Evolutionary conservation across 2,329 filamentous ascomycete species (phyloP).

Genomic region (Immersiporthe knoxdaviesiana): DNA sequence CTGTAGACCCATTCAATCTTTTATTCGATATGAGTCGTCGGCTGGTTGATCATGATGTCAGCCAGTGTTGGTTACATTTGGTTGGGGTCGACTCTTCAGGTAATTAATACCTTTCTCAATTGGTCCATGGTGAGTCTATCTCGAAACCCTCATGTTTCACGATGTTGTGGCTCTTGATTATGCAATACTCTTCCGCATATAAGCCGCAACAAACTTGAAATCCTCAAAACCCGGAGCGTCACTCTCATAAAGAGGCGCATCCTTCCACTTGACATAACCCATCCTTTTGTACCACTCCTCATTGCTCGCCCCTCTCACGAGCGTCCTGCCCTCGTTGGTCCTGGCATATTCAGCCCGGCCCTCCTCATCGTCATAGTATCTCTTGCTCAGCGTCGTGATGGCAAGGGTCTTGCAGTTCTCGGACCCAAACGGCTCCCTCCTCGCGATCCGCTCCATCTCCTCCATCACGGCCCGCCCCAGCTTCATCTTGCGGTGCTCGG

Average conservation of each 20-base stretch:
- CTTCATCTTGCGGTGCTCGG: slow-evolving; percentile 25
- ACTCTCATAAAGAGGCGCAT: slow-evolving; percentile 5
- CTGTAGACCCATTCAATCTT: background rate
- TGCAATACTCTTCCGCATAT: slow-evolving; percentile 15
- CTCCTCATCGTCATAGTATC: slow-evolving; percentile 30
- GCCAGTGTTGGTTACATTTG: too few species aligned
- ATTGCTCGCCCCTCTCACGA: slow-evolving; percentile 16
- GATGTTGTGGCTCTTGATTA: background rate
- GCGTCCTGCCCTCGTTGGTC: slow-evolving; percentile 7
- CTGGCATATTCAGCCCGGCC: slow-evolving; percentile 16
- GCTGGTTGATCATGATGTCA: background rate
- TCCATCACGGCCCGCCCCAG: slow-evolving; percentile 27
- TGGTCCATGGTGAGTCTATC: background rate
- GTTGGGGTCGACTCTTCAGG: too few species aligned
- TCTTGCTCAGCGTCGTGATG: slow-evolving; percentile 24
- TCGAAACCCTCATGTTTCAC: background rate
- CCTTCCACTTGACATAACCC: slow-evolving; percentile 30
- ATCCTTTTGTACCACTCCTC: slow-evolving; percentile 30
- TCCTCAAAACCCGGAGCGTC: background rate
- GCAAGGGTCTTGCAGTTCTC: slow-evolving; percentile 25
- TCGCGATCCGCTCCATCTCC: slow-evolving; percentile 25
- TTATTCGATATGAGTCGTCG: too few species aligned
- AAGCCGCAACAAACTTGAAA: slow-evolving; percentile 13
- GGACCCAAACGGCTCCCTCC: slow-evolving; percentile 29
- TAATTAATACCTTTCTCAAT: background rate